Conservation (phyloP, 2,329 filamentous ascomycete genomes). For the Scortechinia acanthostroma region DNA sequence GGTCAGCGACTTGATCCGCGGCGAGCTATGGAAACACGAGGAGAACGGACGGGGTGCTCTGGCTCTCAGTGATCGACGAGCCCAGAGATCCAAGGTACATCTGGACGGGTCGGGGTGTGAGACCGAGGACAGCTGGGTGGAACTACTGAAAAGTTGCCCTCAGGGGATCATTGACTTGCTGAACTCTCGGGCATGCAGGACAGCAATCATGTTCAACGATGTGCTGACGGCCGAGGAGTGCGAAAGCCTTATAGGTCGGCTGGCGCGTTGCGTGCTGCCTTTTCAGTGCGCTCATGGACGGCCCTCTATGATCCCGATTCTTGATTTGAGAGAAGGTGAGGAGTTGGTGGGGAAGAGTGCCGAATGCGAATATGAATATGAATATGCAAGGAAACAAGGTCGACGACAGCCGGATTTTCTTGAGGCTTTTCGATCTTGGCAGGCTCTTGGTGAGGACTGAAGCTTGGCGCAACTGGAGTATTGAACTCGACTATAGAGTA, state of each 20-base stretch:
- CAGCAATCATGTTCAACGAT: constrained; percentile 41
- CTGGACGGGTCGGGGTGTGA: neutral
- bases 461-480: no score
- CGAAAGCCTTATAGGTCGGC: constrained; percentile 19
- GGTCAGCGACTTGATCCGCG: constrained; percentile 44
- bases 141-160: constrained; percentile 37
- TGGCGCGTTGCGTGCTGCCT: constrained; percentile 32
- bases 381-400: no score
- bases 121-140: constrained; percentile 30
- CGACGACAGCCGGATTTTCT: no score
- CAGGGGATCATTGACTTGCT: constrained; percentile 41
- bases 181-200: constrained; percentile 36
- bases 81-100: neutral
- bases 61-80: neutral
- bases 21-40: constrained; percentile 42
- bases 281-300: constrained; percentile 40
- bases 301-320: constrained; percentile 33
- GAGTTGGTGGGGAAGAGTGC: no score
- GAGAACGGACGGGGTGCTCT: constrained; percentile 14
- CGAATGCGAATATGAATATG: no score
- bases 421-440: no score
- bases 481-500: no score
- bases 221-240: constrained; percentile 24
- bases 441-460: no score
- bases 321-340: constrained; percentile 14